Evolutionary conservation across 768 basidiomycete genomes (phyloP).

Genomic region (Lyophyllum semitale): DNA sequence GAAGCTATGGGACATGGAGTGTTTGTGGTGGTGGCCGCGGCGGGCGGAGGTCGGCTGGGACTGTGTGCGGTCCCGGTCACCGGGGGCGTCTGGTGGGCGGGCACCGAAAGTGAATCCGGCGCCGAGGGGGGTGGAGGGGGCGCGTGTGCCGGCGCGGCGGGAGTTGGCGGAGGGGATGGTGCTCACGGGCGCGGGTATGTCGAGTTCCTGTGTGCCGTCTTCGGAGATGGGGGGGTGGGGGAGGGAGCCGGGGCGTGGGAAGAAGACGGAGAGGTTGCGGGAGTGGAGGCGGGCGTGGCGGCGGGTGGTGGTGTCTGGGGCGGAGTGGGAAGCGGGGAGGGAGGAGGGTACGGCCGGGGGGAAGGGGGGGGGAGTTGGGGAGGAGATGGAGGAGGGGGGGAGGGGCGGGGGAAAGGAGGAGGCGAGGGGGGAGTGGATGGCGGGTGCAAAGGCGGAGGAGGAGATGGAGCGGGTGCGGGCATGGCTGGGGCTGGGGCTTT

Average conservation of each 20-base stretch:
- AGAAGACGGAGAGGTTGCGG: conserved; percentile 89
- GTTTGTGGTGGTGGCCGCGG: conserved; percentile 88
- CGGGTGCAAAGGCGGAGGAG: conserved; percentile 45
- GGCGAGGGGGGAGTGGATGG: conserved; percentile 53
- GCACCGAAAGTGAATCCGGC: conserved; percentile 68
- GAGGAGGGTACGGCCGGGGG: conserved; percentile 23
- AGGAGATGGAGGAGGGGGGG: conserved; percentile 19
- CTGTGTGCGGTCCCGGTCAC: conserved; percentile 7
- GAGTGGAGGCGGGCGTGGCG: conserved; percentile 83
- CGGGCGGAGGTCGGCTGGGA: conserved; percentile 35
- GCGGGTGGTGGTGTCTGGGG: conserved; percentile 17
- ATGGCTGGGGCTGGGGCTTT: conserved; percentile 34
- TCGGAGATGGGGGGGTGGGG: conserved; percentile 66
- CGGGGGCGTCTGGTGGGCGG: too few species aligned
- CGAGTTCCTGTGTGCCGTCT: conserved; percentile 60
- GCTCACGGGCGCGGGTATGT: conserved; percentile 43
- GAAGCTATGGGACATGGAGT: conserved; percentile 92
- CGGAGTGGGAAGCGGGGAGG: background rate
- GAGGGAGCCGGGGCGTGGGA: conserved; percentile 75
- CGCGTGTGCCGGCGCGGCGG: conserved; percentile 18
- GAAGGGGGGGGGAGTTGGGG: conserved; percentile 14
- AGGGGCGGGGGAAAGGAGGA: conserved; percentile 24
- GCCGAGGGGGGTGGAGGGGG: conserved; percentile 42
- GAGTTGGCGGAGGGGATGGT: conserved; percentile 45
- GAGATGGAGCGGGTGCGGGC: conserved; percentile 52